phyloP scores from a whole-genome alignment of 495 filamentous ascomycete genomes.

The Aspergillus incahuasiensis region DNA sequence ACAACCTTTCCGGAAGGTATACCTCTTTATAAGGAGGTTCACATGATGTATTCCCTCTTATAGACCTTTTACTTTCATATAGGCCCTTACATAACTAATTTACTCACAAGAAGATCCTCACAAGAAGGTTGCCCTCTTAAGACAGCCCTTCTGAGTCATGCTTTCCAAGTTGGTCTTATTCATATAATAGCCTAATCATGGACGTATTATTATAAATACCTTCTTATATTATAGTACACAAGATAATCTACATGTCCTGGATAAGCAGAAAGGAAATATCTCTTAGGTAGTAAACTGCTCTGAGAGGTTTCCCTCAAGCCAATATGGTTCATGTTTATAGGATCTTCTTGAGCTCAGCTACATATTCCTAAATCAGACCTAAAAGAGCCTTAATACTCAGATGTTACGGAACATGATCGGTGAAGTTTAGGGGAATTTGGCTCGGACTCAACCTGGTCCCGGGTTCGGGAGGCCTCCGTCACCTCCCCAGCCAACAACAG shows the following conservation, averaged over 20 bases:
- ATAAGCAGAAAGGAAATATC: slow-evolving; percentile 8
- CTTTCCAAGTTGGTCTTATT: slow-evolving; percentile 11
- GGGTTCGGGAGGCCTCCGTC: neutral
- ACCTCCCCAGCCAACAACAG: slow-evolving; percentile 11
- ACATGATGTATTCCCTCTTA: no score
- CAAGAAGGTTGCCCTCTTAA: neutral
- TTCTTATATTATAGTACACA: slow-evolving; percentile 2
- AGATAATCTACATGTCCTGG: slow-evolving; percentile 9
- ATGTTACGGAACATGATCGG: slow-evolving; percentile 3
- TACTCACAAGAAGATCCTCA: no score
- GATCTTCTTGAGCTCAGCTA: slow-evolving; percentile 5
- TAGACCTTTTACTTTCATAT: no score
- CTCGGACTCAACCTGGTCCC: slow-evolving; percentile 1
- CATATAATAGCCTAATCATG: slow-evolving; percentile 7
- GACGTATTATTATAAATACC: neutral
- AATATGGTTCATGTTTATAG: slow-evolving; percentile 3
- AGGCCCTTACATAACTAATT: no score
- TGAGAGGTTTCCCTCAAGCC: slow-evolving; percentile 2
- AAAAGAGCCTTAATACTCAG: slow-evolving; percentile 7
- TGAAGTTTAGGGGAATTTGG: slow-evolving; percentile 9
- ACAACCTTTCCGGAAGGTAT: no score
- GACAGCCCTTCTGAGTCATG: slow-evolving; percentile 12
- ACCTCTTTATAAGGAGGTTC: no score
- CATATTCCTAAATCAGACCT: slow-evolving; percentile 8
- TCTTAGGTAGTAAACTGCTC: slow-evolving; percentile 5